Conservation (phyloP, 129 eudicot species). For the Silybum marianum region DNA sequence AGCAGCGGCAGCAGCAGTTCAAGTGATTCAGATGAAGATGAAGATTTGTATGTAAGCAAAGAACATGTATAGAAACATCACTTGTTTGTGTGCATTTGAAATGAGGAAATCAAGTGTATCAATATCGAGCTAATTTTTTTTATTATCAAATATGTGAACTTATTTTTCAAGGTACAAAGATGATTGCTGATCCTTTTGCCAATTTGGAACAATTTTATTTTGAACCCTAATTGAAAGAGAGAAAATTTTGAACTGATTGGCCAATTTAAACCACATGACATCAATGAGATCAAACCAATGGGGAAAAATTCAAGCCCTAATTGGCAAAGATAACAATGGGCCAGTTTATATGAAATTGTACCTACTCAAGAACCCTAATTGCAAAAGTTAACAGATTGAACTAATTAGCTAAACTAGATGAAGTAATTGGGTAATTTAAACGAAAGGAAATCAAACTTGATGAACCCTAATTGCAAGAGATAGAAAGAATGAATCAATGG, state of each 20-base stretch:
- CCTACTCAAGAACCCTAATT: too few species aligned
- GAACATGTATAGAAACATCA: slow-evolving; percentile 22
- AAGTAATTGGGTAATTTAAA: neutral
- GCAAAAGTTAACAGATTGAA: neutral
- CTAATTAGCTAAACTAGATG: neutral
- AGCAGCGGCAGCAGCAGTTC: slow-evolving; percentile 55
- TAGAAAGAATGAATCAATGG: neutral
- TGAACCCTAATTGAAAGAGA: neutral
- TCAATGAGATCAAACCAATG: neutral
- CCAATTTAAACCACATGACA: neutral
- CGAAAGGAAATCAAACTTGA: neutral
- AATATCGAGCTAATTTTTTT: slow-evolving; percentile 39
- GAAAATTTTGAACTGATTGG: neutral
- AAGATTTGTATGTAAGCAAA: slow-evolving; percentile 33
- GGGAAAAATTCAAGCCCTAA: neutral
- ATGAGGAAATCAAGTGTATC: slow-evolving; percentile 34
- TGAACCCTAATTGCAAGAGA: too few species aligned
- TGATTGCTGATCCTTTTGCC: neutral
- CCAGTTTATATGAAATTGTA: too few species aligned
- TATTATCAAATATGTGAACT: neutral
- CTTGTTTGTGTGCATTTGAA: slow-evolving; percentile 23
- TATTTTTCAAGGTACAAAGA: slow-evolving; percentile 11
- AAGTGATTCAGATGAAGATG: slow-evolving; percentile 70
- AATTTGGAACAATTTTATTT: neutral
- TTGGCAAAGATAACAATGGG: too few species aligned